Base-by-base conservation (phyloP, 192 early-diverging fungal species). In the Backusella australiensis region DNA sequence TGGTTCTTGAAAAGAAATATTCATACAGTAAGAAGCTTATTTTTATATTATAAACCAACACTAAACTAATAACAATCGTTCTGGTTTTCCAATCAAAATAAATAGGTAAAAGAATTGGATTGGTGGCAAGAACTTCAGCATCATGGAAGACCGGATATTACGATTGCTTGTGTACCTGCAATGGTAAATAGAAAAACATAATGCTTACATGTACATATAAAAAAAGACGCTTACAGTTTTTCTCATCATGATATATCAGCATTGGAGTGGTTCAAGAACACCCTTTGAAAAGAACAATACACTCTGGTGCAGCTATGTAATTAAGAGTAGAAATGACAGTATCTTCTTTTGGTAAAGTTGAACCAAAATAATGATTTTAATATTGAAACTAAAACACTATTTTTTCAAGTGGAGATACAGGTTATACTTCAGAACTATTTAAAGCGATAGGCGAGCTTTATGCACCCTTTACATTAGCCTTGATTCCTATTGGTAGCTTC, bases 61-160 rank as follows among this genome's bases (percentile, higher is more conserved):
- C 17, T 71, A 36, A 46, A 44, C 6, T 26, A 29, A 26, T 32
- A 3, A 21, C 17, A 49, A 29, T 46, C 15, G 17, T 29, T 34
- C 9, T 32, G n/a, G 23, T 52, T 34, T 26, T 42, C 29, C 23
- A 6, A 71, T 44, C 5, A 34, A 38, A 23, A 39, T 23, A 41
- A 21, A 8, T 63, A 86, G 82, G 80, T 86, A 6, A 74, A 86
- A 17, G 88, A 89, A 71, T 73, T 88, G 26, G 85, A 87, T 73
- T 89, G 86, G 86, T 89, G 86, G 88, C 83, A 87, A 77, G 86
- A 89, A 76, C 69, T 75, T 41, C 42, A 53, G 15, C 84, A 85
- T 70, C 74, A 78, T 23, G 29, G 46, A 44, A 70, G 78, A 66
- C 85, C 86, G 21, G 73, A 73, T 32, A 82, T 89, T 12, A 73